These are phyloP conservation scores for Suillus subalutaceus DNA, from an alignment of 768 basidiomycete genomes.

Conservation along the genomic window DNA sequence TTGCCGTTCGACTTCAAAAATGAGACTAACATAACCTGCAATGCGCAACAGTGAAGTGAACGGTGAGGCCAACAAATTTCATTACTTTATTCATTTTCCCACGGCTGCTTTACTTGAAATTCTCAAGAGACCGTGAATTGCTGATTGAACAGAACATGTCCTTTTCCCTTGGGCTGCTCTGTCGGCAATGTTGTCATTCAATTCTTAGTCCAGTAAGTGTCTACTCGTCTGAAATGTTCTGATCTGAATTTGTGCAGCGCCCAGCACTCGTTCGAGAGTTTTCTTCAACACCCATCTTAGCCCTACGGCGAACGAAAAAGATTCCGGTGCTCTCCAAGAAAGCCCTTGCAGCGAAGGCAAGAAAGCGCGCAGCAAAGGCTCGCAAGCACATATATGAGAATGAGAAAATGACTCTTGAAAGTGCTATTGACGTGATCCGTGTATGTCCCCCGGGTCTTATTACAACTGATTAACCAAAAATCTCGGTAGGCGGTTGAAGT, in stretches of 20 bases:
- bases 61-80: neutral
- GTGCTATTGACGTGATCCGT: slow-evolving; percentile 72
- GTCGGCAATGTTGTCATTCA: slow-evolving; percentile 28
- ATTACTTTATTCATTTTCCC: slow-evolving; percentile 19
- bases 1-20: slow-evolving; percentile 39
- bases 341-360: slow-evolving; percentile 64
- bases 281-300: slow-evolving; percentile 50
- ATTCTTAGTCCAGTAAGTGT: slow-evolving; percentile 21
- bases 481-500: slow-evolving; percentile 77
- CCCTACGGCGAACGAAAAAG: slow-evolving; percentile 53
- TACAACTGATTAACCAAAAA: slow-evolving; percentile 12
- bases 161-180: slow-evolving; percentile 24
- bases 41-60: slow-evolving; percentile 6
- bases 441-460: slow-evolving; percentile 42
- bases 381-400: slow-evolving; percentile 58
- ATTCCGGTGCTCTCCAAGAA: slow-evolving; percentile 70
- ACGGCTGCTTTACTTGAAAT: slow-evolving; percentile 21
- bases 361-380: slow-evolving; percentile 57
- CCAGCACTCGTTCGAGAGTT: slow-evolving; percentile 46
- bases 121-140: neutral
- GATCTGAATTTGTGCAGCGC: slow-evolving; percentile 7
- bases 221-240: slow-evolving; percentile 10
- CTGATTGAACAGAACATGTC: slow-evolving; percentile 22
- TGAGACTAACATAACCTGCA: slow-evolving; percentile 36
- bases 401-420: slow-evolving; percentile 66